Base-by-base conservation (phyloP, 176 grass and related monocot genomes). In the Leersia perrieri region DNA sequence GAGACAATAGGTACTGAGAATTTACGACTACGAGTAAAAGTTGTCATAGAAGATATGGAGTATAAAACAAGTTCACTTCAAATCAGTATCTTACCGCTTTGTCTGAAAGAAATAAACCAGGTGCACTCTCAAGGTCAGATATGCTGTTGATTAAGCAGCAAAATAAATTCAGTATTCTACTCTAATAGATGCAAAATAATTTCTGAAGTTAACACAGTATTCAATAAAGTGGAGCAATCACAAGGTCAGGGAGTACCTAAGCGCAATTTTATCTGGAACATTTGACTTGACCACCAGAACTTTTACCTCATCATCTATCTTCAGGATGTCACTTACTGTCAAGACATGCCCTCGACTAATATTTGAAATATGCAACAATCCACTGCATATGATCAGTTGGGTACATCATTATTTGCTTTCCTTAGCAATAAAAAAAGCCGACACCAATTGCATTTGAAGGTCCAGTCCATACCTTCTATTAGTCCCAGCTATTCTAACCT, bases 331-430 rank as follows among this genome's bases (percentile, higher is more conserved):
- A 38, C 75, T 95, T 90, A 93, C 82, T 80, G 90, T 89, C 39
- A 86, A 44, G 32, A 93, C 76, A 60, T 10, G 44, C 34, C 81
- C 79, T 78, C 60, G 67, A 77, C 84, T 95, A 77, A 99, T 93
- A 64, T 95, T 99, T 30, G 92, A 95, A 63, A 99, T 73, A 77
- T 99, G 96, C 33, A 99, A 83, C 80, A 99, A 89, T 34, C 96
- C 92, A 82, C 92, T 99, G 79, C 76, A 91, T 77, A 65, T 13
- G 1, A 82, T 26, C 72, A 72, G 33, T n/a, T 39, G 20, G 9
- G 33, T 66, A 76, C 28, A 85, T 0, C 23, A 33, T 85, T 72
- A 85, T 49, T 70, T 44, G 33, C 33, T 45, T 65, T 77, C 44
- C 22, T 51, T 62, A 10, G 5, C 25, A 47, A 72, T 63, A n/a